These are phyloP conservation scores for Raphanus hybrid DNA, from an alignment of 441 rosid genomes.

Conservation along the genomic window DNA sequence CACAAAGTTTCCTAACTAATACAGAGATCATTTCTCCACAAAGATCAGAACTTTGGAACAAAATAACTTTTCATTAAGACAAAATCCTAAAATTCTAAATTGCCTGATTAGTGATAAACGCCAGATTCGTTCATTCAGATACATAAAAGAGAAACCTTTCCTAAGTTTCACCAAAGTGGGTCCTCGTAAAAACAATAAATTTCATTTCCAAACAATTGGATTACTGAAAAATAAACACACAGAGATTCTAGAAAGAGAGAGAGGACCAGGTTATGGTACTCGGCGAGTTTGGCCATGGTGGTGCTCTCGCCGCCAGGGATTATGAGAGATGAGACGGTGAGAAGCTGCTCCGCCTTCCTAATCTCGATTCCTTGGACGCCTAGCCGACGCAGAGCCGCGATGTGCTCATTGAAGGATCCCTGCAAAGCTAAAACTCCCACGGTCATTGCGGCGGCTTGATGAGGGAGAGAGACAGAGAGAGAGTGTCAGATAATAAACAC, in stretches of 20 bases:
- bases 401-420: slow-evolving; percentile 96
- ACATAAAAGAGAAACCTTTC: not conserved
- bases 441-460: slow-evolving; percentile 50
- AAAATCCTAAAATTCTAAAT: not conserved
- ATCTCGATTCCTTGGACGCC: slow-evolving; percentile 90
- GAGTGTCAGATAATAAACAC: slow-evolving; percentile 12
- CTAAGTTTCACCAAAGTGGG: slow-evolving; percentile 20
- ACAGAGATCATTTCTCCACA: not conserved
- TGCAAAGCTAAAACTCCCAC: slow-evolving; percentile 92
- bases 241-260: slow-evolving; percentile 11
- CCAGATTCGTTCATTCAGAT: not conserved
- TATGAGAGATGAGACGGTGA: slow-evolving; percentile 71
- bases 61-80: not conserved
- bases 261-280: slow-evolving; percentile 78
- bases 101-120: not conserved
- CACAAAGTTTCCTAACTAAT: too few species aligned
- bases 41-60: not conserved
- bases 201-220: not conserved
- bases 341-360: slow-evolving; percentile 86
- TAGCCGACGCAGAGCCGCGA: slow-evolving; percentile 78
- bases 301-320: slow-evolving; percentile 99
- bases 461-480: not conserved
- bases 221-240: not conserved
- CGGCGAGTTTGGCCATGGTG: slow-evolving; percentile 98
- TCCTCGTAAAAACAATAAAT: slow-evolving; percentile 9